phyloP scores from a whole-genome alignment of 2,329 filamentous ascomycete genomes.

The Diaporthe sp. region DNA sequence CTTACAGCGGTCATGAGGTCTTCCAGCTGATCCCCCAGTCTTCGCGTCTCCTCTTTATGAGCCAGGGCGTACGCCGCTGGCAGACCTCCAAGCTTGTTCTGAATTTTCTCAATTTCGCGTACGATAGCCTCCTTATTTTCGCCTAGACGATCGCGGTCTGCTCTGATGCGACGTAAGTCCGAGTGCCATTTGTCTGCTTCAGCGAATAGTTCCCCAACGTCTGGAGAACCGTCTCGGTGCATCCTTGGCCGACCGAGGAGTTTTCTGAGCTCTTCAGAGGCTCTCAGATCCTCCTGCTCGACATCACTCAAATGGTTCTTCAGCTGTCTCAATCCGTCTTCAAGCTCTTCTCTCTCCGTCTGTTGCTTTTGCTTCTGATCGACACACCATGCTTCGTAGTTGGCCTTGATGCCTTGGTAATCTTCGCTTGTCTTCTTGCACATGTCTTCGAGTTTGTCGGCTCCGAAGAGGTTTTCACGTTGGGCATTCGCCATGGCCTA shows the following conservation, averaged over 20 bases:
- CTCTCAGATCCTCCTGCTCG: not conserved
- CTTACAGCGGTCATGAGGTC: not conserved
- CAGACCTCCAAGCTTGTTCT: not conserved
- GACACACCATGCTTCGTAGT: not conserved
- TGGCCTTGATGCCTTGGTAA: not conserved
- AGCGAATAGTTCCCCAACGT: not conserved
- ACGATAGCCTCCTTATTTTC: not conserved
- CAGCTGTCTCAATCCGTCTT: not conserved
- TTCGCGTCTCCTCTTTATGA: not conserved
- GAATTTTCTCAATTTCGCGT: not conserved
- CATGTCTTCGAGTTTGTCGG: not conserved
- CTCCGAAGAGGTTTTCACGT: not conserved
- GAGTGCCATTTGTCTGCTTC: not conserved
- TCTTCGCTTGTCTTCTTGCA: not conserved
- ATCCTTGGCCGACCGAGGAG: not conserved
- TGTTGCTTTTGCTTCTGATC: not conserved
- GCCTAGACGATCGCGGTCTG: not conserved
- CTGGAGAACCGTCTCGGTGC: not conserved
- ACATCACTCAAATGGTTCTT: not conserved
- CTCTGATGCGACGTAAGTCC: not conserved
- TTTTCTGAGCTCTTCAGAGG: not conserved
- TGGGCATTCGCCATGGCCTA: not conserved
- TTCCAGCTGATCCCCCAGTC: not conserved
- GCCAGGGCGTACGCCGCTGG: not conserved
- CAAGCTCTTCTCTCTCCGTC: not conserved